Evolutionary conservation across 75 land plant species (phyloP).

Genomic region (Picea sitchensis): DNA sequence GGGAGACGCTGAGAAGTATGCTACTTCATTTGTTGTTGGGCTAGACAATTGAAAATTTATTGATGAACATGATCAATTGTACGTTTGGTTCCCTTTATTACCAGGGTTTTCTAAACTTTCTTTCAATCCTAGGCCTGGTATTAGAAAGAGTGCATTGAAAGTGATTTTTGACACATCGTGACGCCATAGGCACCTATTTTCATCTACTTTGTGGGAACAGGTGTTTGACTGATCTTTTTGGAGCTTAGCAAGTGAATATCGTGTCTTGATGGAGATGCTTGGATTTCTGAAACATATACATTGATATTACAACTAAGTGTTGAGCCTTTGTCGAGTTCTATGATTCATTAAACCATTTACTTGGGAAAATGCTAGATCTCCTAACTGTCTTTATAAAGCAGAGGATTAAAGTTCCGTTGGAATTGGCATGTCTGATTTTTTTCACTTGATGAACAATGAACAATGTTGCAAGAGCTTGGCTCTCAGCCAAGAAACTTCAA

Average conservation of each 20-base stretch:
- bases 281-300: constrained; percentile 54
- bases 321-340: constrained; percentile 53
- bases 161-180: constrained; percentile 70
- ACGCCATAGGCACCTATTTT: constrained; percentile 79
- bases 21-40: no score
- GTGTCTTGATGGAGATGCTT: constrained; percentile 33
- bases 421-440: constrained; percentile 50
- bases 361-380: constrained; percentile 9
- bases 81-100: constrained; percentile 73
- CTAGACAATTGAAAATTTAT: no score
- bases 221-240: constrained; percentile 49
- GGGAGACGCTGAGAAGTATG: not conserved
- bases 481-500: no score
- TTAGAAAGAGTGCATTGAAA: constrained; percentile 71
- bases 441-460: constrained; percentile 33
- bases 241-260: constrained; percentile 6
- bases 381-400: constrained; percentile 42
- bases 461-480: no score
- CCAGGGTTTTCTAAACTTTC: constrained; percentile 66
- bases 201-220: constrained; percentile 2
- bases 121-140: constrained; percentile 64
- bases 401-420: constrained; percentile 38
- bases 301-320: constrained; percentile 57
- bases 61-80: not conserved
- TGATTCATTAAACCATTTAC: constrained; percentile 31